A percentile compares a stretch with the other conserved stretches of the same genome.
Conservation (phyloP, 768 basidiomycete species). For the Boletus barrowsii region DNA sequence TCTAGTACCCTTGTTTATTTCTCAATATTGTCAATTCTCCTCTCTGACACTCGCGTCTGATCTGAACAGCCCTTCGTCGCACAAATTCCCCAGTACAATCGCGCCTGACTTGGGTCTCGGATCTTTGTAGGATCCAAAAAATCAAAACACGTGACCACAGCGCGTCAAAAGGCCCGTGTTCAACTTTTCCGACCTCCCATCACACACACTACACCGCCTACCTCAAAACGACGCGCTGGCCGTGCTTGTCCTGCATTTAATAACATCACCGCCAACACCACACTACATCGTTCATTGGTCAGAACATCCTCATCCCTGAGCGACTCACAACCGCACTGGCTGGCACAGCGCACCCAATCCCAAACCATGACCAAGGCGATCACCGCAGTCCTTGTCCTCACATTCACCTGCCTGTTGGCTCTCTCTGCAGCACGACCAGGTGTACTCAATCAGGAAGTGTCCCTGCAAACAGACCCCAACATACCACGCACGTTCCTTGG, state of each 20-base stretch:
- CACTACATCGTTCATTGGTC: neutral
- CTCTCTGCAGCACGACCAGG: conserved; percentile 10
- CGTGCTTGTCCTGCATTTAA: conserved; percentile 1
- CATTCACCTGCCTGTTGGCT: conserved; percentile 8
- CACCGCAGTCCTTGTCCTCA: neutral
- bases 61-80: too few relatives aligned
- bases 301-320: neutral
- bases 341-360: neutral
- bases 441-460: neutral
- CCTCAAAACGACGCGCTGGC: conserved; percentile 12
- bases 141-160: conserved; percentile 15
- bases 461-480: neutral
- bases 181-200: neutral
- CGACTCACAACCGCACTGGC: neutral
- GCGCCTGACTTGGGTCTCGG: too few relatives aligned
- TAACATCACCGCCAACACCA: neutral
- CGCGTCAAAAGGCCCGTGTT: neutral
- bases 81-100: neutral
- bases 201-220: neutral
- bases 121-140: neutral
- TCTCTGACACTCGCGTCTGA: too few relatives aligned
- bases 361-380: conserved; percentile 1
- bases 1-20: conserved; percentile 1
- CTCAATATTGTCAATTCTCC: neutral
- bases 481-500: conserved; percentile 16